Conservation (phyloP, 192 early-diverging fungal genomes). For the Backusella morwellensis region DNA sequence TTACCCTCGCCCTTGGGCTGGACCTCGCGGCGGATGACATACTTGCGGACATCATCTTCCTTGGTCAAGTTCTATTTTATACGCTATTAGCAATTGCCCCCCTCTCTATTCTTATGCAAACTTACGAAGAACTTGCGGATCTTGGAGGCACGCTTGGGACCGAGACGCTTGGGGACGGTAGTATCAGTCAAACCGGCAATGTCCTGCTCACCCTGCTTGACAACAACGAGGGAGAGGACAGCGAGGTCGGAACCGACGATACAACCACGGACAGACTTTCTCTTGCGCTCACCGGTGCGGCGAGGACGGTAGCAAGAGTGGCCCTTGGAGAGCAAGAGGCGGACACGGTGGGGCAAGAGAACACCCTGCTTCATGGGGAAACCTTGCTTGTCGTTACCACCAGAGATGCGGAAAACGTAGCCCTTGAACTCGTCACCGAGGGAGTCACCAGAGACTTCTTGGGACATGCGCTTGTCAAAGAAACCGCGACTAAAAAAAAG, state of each 20-base stretch:
- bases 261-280: constrained; percentile 99
- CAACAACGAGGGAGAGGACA: constrained; percentile 91
- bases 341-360: constrained; percentile 68
- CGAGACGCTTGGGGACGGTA: constrained; percentile 94
- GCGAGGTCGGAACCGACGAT: constrained; percentile 94
- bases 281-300: constrained; percentile 96
- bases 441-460: constrained; percentile 93
- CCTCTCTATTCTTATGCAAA: too few relatives aligned
- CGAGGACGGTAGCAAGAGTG: constrained; percentile 99
- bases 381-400: constrained; percentile 99
- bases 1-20: constrained; percentile 56
- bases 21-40: constrained; percentile 64
- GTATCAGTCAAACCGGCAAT: constrained; percentile 95
- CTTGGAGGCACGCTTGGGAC: constrained; percentile 98
- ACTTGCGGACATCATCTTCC: too few relatives aligned
- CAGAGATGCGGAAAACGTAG: constrained; percentile 99
- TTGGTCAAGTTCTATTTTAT: too few relatives aligned
- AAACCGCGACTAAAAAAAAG: constrained; percentile 93
- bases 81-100: constrained; percentile 61
- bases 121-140: constrained; percentile 98
- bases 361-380: constrained; percentile 99
- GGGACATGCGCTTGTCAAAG: constrained; percentile 97
- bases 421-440: constrained; percentile 99
- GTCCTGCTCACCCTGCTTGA: constrained; percentile 96
- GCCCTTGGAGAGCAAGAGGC: constrained; percentile 84